Evolutionary conservation across 2,329 filamentous ascomycete genomes (phyloP), one percentile per base, ranked within the genome.

Genomic region (Clonostachys sp.): DNA sequence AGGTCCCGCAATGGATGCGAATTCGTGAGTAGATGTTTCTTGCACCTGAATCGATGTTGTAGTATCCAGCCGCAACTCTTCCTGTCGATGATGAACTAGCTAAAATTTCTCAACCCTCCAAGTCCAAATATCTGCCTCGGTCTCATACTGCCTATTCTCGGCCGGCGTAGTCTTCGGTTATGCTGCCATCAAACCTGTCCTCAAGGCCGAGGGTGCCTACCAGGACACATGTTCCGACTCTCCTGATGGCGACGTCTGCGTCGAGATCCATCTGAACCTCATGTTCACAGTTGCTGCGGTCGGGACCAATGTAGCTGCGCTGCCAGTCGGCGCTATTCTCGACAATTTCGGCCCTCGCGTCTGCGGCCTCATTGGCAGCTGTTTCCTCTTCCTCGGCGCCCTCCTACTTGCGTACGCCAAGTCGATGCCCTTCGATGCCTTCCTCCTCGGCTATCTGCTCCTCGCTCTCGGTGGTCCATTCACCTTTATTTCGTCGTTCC

Each of bases 231-330:
- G 89, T 60, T 52, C 61, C 40, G 61, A 60, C 36, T 60, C 53
- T 45, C 58, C 54, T 14, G 50, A 56, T 18, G 49, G 49, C 17
- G 55, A 58, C 63, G n/a, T 79, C 65, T 61, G 68, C 74, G 49
- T 80, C 41, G 62, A 65, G 49, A 80, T 83, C 46, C 76, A 75
- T 50, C 77, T 96, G 48, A 96, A 96, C 63, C 72, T 96, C 55
- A 95, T 95, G 88, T 96, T 96, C 73, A 95, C 90, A 6, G 79
- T 91, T 39, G 91, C 91, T 12, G 91, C 90, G 13, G 90, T 95
- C 10, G 87, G 81, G 7, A 95, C 91, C 38, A 96, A 96, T 58
- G 86, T 95, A 12, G 89, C 84, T 39, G 91, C 91, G 12, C 75
- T 96, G 7, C 89, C 91, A 3, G 83, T 95, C 12, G 91, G 91